Evolutionary conservation across 345 rosid genomes (phyloP), one percentile per base, ranked within the genome.

Genomic region (Alliaria petiolata): DNA sequence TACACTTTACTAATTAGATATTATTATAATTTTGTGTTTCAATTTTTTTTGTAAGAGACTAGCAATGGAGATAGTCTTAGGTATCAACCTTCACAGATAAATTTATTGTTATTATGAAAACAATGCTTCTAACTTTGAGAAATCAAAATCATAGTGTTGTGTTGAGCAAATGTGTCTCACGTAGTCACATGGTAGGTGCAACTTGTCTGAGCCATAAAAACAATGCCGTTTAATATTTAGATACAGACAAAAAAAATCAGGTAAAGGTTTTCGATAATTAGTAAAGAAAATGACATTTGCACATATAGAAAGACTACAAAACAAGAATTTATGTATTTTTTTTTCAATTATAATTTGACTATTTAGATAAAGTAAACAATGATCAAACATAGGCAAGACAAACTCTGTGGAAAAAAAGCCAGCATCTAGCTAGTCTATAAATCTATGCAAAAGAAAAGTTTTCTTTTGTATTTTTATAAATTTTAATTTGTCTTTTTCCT

Each of bases 391-490:
- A 17, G 8, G 38, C 58, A 25, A 25, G 58, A 49, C 45, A 13
- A 9, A 49, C 40, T 49, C 20, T 15, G 15, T 45, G 9, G 20
- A 30, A 14, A 70, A 4, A 38, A 43, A 34, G n/a, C 1, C 26
- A 56, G 50, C 56, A 55, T 34, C 65, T 44, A 62, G 8, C n/a
- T 30, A 52, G 25, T 19, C 20, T 42, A 31, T 22, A 25, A 31
- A 71, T 31, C 30, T 62, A 52, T 10, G 55, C 35, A 30, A 58
- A n/a, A 46, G n/a, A 40, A 52, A 62, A 45, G 47, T 7, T 43
- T 33, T 52, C 15, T 70, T 62, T 53, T 71, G 55, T 62, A 54
- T 35, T 64, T 34, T 63, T 25, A 62, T 72, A 53, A 34, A 53
- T 0, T 42, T 8, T 33, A 35, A 45, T 34, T 34, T 64, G 57